A percentile compares a stretch with the other conserved stretches of the same genome.
Conservation (phyloP, 2,329 filamentous ascomycete species). For the Cordyceps tenuipes region DNA sequence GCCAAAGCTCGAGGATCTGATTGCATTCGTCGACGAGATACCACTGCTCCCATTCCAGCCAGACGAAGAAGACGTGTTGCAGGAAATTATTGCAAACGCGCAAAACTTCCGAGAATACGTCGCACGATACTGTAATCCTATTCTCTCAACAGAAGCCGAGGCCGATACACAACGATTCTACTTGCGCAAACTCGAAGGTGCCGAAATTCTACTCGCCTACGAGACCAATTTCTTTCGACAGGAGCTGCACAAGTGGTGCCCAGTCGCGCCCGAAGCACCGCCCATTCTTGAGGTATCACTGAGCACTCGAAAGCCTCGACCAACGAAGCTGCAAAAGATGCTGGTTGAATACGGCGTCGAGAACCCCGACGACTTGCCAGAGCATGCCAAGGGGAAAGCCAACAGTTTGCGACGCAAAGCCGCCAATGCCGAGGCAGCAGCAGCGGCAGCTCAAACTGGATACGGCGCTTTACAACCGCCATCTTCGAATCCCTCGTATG, state of each 20-base stretch:
- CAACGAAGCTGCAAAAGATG: constrained; percentile 94
- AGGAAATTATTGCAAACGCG: constrained; percentile 80
- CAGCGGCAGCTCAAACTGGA: constrained; percentile 24
- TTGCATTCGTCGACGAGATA: constrained; percentile 78
- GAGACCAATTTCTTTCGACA: constrained; percentile 99
- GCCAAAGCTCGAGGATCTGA: constrained; percentile 86
- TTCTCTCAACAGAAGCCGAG: constrained; percentile 75
- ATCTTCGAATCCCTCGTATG: constrained; percentile 18
- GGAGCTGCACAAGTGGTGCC: constrained; percentile 89
- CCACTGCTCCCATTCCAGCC: constrained; percentile 79
- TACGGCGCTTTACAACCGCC: constrained; percentile 17
- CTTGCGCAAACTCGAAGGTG: constrained; percentile 91
- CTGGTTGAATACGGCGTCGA: constrained; percentile 82
- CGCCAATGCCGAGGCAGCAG: constrained; percentile 46
- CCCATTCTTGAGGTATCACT: constrained; percentile 80
- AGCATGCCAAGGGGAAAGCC: constrained; percentile 71
- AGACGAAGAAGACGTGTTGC: constrained; percentile 81
- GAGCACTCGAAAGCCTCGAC: constrained; percentile 89
- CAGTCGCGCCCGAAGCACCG: constrained; percentile 77
- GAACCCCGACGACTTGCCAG: constrained; percentile 82
- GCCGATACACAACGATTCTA: constrained; percentile 89
- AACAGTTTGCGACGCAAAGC: constrained; percentile 66
- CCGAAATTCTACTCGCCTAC: constrained; percentile 80
- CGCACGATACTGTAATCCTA: constrained; percentile 67
- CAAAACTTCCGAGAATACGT: constrained; percentile 79